Evolutionary conservation across 192 early-diverging fungal species (phyloP).

Genomic region (Linnemannia exigua): DNA sequence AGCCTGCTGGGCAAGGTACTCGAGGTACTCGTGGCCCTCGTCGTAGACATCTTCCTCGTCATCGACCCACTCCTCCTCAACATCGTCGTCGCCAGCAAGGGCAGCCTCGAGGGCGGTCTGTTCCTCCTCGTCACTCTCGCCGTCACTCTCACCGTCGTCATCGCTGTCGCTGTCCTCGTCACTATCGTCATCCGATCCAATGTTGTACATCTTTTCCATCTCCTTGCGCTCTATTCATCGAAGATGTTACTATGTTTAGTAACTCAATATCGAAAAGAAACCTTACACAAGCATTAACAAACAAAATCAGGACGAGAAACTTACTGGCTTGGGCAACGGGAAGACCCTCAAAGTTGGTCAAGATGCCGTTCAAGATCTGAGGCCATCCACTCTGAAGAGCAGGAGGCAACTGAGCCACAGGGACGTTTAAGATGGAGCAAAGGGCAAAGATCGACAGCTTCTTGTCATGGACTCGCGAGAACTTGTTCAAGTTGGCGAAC

Average conservation of each 20-base stretch:
- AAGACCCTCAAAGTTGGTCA: slow-evolving; percentile 83
- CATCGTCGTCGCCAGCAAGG: slow-evolving; percentile 57
- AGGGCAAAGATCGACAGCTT: slow-evolving; percentile 90
- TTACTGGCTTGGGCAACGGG: slow-evolving; percentile 76
- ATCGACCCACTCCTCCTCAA: slow-evolving; percentile 69
- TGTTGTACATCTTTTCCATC: slow-evolving; percentile 57
- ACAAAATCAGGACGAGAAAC: not conserved
- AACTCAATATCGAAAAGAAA: not conserved
- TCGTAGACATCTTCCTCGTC: slow-evolving; percentile 67
- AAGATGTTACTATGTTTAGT: slow-evolving; percentile 7
- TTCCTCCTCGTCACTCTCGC: slow-evolving; percentile 71
- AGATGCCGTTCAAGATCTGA: slow-evolving; percentile 78
- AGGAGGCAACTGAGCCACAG: slow-evolving; percentile 77
- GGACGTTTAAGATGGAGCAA: slow-evolving; percentile 79
- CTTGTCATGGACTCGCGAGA: slow-evolving; percentile 94
- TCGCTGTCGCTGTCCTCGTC: slow-evolving; percentile 45
- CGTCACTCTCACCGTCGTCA: slow-evolving; percentile 62
- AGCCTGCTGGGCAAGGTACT: slow-evolving; percentile 59
- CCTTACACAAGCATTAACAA: not conserved
- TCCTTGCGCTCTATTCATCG: slow-evolving; percentile 35
- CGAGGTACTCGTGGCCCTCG: slow-evolving; percentile 60
- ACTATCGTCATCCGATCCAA: slow-evolving; percentile 21
- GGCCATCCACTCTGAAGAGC: slow-evolving; percentile 81
- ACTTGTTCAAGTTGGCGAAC: slow-evolving; percentile 79
- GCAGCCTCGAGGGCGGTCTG: slow-evolving; percentile 44